Evolutionary conservation across 352 stramenopile species (phyloP), one percentile per base, ranked within the genome.

Genomic region (Phytophthora cactorum): DNA sequence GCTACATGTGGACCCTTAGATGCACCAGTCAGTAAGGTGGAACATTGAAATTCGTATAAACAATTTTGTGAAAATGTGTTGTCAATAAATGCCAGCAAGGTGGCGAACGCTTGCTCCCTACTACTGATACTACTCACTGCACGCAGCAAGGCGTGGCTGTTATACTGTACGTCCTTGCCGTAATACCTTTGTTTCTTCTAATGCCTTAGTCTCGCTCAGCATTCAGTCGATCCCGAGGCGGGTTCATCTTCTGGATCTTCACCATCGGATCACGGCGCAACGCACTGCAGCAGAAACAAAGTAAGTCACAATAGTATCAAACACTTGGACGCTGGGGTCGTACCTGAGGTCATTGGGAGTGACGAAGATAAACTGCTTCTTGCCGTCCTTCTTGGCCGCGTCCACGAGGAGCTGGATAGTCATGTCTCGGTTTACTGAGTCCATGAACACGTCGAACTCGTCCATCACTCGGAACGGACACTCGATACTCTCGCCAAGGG

Each of bases 361-460:
- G 36, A 96, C 87, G 54, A 96, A 96, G 61, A 96, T 96, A 67
- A 95, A 96, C 58, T 96, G 87, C 67, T 95, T 95, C 60, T 78
- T 81, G 47, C 66, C 64, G 51, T 92, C 84, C 44, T 80, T 78
- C 72, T 95, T 94, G 17, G 85, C 87, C 0, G 86, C 91, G 9
- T 90, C 65, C 17, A 99, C 91, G n/a, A 99, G 82, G 63, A 96
- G 73, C 43, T 98, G 80, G 58, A 99, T 95, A 2, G 97, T 97
- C 68, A 98, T 93, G 34, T 98, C 98, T 46, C 97, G 86, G 54
- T 97, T 97, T 31, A 98, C 89, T 25, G 97, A 93, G 83, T 99
- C 98, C 86, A 99, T 98, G 67, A 99, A 99, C 32, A 99, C 97
- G 77, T 99, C 97, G 70, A 99, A 99, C 83, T 99, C 97, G 72